A percentile compares a stretch with the other conserved stretches of the same genome.
phyloP scores from a whole-genome alignment of 495 filamentous ascomycete genomes.

The Mycothermus thermophilus region DNA sequence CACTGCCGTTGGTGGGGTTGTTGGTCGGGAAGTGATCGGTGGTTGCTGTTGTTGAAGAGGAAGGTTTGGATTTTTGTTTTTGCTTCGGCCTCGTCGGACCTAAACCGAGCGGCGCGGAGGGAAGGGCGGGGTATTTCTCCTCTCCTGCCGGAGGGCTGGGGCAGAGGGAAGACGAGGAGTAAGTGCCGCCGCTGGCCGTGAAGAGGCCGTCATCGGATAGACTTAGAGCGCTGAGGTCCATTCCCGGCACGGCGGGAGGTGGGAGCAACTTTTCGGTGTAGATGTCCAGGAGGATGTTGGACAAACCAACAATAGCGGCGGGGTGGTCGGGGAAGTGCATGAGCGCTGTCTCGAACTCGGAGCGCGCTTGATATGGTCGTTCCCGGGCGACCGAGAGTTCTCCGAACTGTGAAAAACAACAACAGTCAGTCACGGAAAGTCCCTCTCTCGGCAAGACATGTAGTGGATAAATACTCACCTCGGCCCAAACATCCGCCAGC shows the following conservation, averaged over 20 bases:
- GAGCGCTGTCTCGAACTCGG: conserved; percentile 67
- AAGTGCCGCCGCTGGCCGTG: conserved; percentile 5
- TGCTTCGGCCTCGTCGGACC: conserved; percentile 5
- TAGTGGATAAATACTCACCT: conserved; percentile 35
- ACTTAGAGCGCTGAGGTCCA: conserved; percentile 7
- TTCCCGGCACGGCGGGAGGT: conserved; percentile 27
- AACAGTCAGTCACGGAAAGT: conserved; percentile 20
- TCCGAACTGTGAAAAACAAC: conserved; percentile 40
- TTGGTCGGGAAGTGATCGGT: no score
- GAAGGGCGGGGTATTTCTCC: conserved; percentile 15
- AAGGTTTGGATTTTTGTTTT: no score
- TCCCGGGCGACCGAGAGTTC: conserved; percentile 48
- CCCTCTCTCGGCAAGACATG: neutral
- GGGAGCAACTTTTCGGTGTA: conserved; percentile 50
- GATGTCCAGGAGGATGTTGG: conserved; percentile 75
- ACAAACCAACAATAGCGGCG: conserved; percentile 65
- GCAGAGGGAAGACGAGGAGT: conserved; percentile 2
- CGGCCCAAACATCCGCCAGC: conserved; percentile 64
- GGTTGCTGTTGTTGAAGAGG: no score
- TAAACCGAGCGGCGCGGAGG: conserved; percentile 30
- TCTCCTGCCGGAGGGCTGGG: conserved; percentile 1
- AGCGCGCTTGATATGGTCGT: conserved; percentile 50
- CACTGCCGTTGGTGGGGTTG: no score
- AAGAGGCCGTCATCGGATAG: conserved; percentile 2
- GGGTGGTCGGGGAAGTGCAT: conserved; percentile 61